Evolutionary conservation across 2,329 filamentous ascomycete genomes (phyloP).

Genomic region (Fusarium coicis): DNA sequence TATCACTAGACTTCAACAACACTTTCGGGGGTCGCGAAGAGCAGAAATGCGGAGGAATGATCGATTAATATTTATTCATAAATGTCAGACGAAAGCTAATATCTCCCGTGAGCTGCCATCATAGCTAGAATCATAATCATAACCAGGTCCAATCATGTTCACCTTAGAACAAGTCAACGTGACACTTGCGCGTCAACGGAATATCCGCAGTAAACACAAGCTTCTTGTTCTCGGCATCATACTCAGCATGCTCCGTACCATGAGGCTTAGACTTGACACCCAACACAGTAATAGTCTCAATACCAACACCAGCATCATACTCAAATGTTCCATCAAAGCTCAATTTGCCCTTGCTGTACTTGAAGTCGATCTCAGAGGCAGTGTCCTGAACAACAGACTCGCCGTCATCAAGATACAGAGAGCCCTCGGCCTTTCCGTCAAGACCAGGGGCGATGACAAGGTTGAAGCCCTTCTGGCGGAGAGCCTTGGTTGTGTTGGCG

Average conservation of each 20-base stretch:
- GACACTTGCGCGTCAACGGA: slow-evolving; percentile 31
- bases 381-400: slow-evolving; percentile 67
- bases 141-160: not conserved
- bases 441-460: slow-evolving; percentile 72
- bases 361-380: slow-evolving; percentile 69
- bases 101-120: not conserved
- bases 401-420: slow-evolving; percentile 81
- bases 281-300: slow-evolving; percentile 62
- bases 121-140: not conserved
- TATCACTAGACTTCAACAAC: not conserved
- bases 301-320: slow-evolving; percentile 57
- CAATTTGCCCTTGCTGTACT: slow-evolving; percentile 64
- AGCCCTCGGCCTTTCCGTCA: slow-evolving; percentile 71
- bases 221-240: slow-evolving; percentile 40
- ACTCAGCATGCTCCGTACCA: slow-evolving; percentile 25
- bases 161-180: not conserved
- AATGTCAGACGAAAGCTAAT: not conserved
- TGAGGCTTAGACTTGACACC: slow-evolving; percentile 45
- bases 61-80: not conserved
- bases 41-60: not conserved
- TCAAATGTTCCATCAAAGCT: slow-evolving; percentile 63
- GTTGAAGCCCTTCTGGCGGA: slow-evolving; percentile 73
- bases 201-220: slow-evolving; percentile 34
- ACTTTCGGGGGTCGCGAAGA: too few relatives aligned
- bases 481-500: slow-evolving; percentile 70